Base-by-base conservation (phyloP, 2,329 filamentous ascomycete species). In the Fusarium sp. region DNA sequence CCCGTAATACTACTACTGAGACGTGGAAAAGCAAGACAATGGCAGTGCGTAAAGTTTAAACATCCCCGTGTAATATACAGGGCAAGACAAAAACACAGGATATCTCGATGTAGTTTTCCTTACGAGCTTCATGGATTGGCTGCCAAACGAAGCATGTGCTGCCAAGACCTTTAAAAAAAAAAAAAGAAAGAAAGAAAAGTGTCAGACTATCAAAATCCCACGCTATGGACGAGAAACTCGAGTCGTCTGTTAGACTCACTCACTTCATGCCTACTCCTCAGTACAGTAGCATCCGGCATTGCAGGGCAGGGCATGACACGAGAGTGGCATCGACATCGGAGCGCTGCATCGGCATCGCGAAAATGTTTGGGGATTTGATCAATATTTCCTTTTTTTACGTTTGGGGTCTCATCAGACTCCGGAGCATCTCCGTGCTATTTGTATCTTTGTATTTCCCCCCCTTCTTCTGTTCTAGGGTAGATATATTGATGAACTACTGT, bases 21-120 rank as follows among this genome's bases (percentile, higher is more conserved):
- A 18, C 52, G 34, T 54, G 10, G 31, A 62, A 57, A 38, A 44
- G 31, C 44, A 52, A 49, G 42, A 40, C 64, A 64, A 23, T 23
- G 30, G 26, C 57, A 64, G 47, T 44, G 44, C 31, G 54, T 42
- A 34, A 44, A 38, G 16, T 50, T 59, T 44, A 52, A 36, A 54
- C 30, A 31, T 20, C 42, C 28, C 30, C 31, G 26, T 28, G 42
- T 12, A 45, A 31, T 18, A 26, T 36, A 20, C 46, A 36, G 20
- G 31, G 31, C 33, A 36, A 20, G 15, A 8, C 8, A 45, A 30
- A 12, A n/a, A 20, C 8, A 20, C 5, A 28, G 31, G 11, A n/a
- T 40, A 51, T 70, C 67, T 70, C 67, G 62, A 70, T 65, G 60
- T 47, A 20, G 31, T 70, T 42, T 41, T 37, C 23, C 23, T 37